A percentile compares a stretch with the other conserved stretches of the same genome.
Evolutionary conservation across 2,329 filamentous ascomycete species (phyloP).

Genomic region (Stachybotrys elegans): DNA sequence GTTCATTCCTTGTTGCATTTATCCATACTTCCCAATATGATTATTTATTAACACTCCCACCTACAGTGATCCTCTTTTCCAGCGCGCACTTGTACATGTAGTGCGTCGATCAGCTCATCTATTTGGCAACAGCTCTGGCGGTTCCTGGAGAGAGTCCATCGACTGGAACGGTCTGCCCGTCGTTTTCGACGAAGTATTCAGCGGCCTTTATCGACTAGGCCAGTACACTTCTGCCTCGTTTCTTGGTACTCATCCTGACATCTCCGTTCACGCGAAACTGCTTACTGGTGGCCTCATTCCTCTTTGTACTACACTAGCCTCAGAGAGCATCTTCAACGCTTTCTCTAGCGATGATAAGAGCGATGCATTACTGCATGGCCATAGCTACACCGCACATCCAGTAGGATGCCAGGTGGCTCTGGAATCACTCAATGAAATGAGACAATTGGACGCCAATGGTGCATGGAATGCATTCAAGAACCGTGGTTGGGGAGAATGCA

Average conservation of each 20-base stretch:
- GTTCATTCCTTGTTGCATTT: too few species aligned
- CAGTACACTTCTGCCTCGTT: slow-evolving; percentile 66
- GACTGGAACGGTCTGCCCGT: slow-evolving; percentile 72
- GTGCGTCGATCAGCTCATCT: slow-evolving; percentile 56
- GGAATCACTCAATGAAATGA: slow-evolving; percentile 58
- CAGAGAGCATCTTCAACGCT: slow-evolving; percentile 64
- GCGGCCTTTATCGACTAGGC: slow-evolving; percentile 76
- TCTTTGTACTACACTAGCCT: slow-evolving; percentile 71
- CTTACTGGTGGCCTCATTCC: slow-evolving; percentile 77
- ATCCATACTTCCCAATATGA: neutral
- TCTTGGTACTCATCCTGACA: slow-evolving; percentile 63
- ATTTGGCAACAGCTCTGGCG: slow-evolving; percentile 33
- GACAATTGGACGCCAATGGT: slow-evolving; percentile 48
- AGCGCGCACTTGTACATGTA: slow-evolving; percentile 62
- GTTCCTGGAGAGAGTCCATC: slow-evolving; percentile 13
- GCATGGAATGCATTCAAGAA: slow-evolving; percentile 41
- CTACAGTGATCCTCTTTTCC: slow-evolving; percentile 71
- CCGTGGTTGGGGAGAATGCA: neutral
- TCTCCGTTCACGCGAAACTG: slow-evolving; percentile 78
- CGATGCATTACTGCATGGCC: slow-evolving; percentile 75
- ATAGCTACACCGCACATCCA: slow-evolving; percentile 82
- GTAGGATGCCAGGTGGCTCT: slow-evolving; percentile 75
- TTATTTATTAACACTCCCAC: slow-evolving; percentile 8
- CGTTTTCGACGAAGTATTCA: slow-evolving; percentile 85
- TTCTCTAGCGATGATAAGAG: slow-evolving; percentile 70